These are phyloP conservation scores for Solanum commersonii DNA, from an alignment of 257 asterid genomes.

Conservation along the genomic window DNA sequence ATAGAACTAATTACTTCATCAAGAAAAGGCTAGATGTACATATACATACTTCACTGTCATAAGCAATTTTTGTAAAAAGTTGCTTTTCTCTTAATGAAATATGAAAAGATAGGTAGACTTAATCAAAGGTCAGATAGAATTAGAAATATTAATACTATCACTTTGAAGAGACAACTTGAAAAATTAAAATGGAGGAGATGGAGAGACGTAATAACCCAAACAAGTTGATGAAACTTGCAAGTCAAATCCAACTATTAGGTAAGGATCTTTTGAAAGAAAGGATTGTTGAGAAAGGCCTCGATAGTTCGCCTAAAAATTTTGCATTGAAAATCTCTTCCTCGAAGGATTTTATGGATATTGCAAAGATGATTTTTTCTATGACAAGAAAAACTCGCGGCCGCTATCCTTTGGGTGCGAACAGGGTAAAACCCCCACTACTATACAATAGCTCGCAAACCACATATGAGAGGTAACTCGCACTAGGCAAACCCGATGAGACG, in stretches of 20 bases:
- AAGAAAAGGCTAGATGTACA: neutral
- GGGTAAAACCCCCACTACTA: too few relatives aligned
- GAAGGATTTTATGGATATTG: neutral
- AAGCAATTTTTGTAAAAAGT: neutral
- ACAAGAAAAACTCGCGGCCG: too few relatives aligned
- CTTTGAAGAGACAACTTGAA: neutral
- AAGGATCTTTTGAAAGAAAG: too few relatives aligned
- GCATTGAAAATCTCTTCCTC: too few relatives aligned
- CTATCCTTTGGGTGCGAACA: too few relatives aligned
- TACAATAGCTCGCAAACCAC: too few relatives aligned
- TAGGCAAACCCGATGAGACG: too few relatives aligned
- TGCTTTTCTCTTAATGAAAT: neutral
- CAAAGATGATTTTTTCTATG: neutral
- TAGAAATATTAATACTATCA: neutral
- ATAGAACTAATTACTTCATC: too few relatives aligned
- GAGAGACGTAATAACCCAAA: neutral
- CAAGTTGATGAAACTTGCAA: neutral
- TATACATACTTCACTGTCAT: neutral
- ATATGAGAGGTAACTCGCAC: too few relatives aligned
- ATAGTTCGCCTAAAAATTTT: too few relatives aligned
- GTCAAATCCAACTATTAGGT: neutral
- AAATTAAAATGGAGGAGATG: neutral
- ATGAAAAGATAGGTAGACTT: neutral
- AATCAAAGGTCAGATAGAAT: neutral
- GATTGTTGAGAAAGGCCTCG: too few relatives aligned